A percentile compares a stretch with the other conserved stretches of the same genome.
phyloP scores from a whole-genome alignment of 2,329 filamentous ascomycete species.

The Phyllosticta capitalensis region DNA sequence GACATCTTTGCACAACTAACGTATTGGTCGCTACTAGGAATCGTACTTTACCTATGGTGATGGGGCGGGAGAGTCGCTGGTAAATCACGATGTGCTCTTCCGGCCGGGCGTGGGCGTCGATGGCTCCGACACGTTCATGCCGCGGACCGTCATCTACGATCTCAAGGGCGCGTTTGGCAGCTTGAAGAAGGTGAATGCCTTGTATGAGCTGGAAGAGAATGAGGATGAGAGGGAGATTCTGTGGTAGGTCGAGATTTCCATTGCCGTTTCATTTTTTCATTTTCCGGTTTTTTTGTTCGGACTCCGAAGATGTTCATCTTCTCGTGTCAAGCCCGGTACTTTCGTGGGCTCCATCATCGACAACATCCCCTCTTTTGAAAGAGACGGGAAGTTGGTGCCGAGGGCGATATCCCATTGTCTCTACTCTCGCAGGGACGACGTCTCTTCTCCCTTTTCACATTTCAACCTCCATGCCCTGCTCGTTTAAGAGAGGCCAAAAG shows the following conservation, averaged over 20 bases:
- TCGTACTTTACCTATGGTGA: conserved; percentile 88
- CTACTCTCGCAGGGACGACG: no score
- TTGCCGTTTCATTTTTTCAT: neutral
- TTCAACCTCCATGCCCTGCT: no score
- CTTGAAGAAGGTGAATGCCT: conserved; percentile 73
- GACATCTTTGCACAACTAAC: neutral
- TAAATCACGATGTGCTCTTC: conserved; percentile 85
- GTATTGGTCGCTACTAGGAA: conserved; percentile 58
- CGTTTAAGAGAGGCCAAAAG: no score
- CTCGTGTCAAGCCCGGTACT: neutral
- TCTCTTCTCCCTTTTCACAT: neutral
- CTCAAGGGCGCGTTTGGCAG: conserved; percentile 89
- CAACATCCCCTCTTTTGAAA: no score
- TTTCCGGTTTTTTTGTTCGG: neutral
- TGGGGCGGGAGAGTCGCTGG: conserved; percentile 48
- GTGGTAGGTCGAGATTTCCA: conserved; percentile 15
- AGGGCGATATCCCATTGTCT: no score
- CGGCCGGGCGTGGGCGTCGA: conserved; percentile 71
- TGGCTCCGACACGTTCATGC: conserved; percentile 84
- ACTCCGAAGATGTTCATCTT: neutral
- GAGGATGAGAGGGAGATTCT: conserved; percentile 20
- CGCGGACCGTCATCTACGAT: conserved; percentile 87
- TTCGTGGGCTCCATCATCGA: neutral
- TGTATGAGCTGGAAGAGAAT: conserved; percentile 57
- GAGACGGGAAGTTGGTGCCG: no score